Conservation (phyloP, 2,329 filamentous ascomycete genomes). For the Metarhizium guizhouense region DNA sequence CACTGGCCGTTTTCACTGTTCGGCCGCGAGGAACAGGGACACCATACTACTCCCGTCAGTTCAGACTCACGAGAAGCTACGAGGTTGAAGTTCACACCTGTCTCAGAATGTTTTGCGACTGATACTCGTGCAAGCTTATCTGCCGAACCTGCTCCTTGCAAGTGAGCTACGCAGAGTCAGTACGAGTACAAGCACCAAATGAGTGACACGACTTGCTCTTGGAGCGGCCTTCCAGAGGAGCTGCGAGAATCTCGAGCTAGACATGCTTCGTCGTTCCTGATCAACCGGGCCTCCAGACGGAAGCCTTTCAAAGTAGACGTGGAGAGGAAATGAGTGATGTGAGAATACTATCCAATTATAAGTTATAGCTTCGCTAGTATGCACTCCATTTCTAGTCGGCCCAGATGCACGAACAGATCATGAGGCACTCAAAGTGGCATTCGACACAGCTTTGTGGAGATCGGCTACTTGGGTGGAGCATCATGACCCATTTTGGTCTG, state of each 20-base stretch:
- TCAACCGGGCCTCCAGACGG: neutral
- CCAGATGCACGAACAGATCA: too few relatives aligned
- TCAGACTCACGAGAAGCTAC: neutral
- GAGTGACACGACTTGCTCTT: neutral
- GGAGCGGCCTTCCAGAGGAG: neutral
- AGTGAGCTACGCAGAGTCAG: neutral
- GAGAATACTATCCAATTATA: too few relatives aligned
- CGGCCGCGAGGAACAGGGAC: slow-evolving; percentile 16
- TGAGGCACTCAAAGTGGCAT: too few relatives aligned
- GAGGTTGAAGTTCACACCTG: slow-evolving; percentile 9
- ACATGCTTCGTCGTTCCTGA: neutral
- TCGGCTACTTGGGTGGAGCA: neutral
- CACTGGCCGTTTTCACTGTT: slow-evolving; percentile 11
- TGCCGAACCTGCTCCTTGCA: slow-evolving; percentile 2
- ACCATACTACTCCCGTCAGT: slow-evolving; percentile 12
- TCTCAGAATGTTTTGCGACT: slow-evolving; percentile 18
- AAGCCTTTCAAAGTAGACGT: neutral
- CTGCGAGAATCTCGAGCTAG: neutral
- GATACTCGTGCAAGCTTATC: slow-evolving; percentile 19
- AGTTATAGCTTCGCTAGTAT: too few relatives aligned
- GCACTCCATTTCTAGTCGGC: too few relatives aligned
- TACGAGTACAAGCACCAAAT: neutral
- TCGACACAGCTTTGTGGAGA: neutral
- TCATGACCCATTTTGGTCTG: neutral
- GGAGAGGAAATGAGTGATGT: too few relatives aligned